Base-by-base conservation (phyloP, 805 yeast species). In the Metschnikowia arizonensis region DNA sequence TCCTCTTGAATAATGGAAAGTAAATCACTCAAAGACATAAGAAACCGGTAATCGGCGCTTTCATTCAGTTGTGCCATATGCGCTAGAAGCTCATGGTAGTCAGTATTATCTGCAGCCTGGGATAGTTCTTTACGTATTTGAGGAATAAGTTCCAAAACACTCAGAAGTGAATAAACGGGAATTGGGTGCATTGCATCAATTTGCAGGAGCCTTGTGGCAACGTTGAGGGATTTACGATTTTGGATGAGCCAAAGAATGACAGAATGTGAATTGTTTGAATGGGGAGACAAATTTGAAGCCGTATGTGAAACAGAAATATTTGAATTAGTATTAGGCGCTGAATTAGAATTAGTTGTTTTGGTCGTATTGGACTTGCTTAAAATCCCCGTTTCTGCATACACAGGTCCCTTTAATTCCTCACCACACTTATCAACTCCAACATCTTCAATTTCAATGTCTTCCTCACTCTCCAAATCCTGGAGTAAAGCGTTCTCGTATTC, bases 1-100 rank as follows among this genome's bases (percentile, higher is more conserved):
- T 85, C 91, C 11, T 67, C 66, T 37, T 74, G 73, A 2, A 85
- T 70, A 5, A 78, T 73, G 9, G 74, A 72, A 0, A 82, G 66
- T n/a, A 77, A 55, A 34, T 73, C 78, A 60, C 83, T 85, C 6
- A 82, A 73, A 11, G 63, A 61, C 4, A 77, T 65, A 9, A 86
- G 62, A 24, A 84, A 73, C n/a, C 66, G 60, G 52, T 74, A 72
- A 52, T 81, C 55, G 4, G 33, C 46, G 23, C 49, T 82, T 8
- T 65, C 66, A 21, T 57, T 63, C 29, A 61, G 62, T 36, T 53
- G 59, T 26, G 57, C 57, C 12, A 66, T 50, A 15, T 61, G 55
- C 5, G 70, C 57, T n/a, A 64, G 38, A 8, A 62, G 55, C 36
- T 66, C 65, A 36, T 61, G 52, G 46, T 60, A 66, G 45, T 68